Evolutionary conservation across 2,329 filamentous ascomycete genomes (phyloP), one percentile per base, ranked within the genome.

Genomic region (Alternaria incomplexa): DNA sequence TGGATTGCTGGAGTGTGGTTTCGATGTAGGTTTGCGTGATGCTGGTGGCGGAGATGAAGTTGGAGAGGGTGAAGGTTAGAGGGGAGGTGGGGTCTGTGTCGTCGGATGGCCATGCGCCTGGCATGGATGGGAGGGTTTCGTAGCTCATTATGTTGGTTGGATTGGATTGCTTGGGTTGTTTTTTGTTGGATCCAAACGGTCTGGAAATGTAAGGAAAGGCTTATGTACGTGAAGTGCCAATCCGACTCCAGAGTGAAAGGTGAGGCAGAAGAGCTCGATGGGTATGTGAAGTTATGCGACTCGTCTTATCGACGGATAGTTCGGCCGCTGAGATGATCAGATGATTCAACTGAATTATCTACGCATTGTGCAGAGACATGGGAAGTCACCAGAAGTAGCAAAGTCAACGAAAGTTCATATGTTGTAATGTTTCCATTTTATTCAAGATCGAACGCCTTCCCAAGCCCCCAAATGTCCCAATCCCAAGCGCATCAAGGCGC

Each of bases 361-460:
- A 17, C 8, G 36, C 36, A 11, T 10, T 17, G 9, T 40, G 36
- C 36, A 40, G 36, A n/a, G 32, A 40, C 15, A 17, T 10, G 36
- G n/a, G 9, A 17, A 17, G 36, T 7, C 13, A 23, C 48, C 28
- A 51, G 22, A 11, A 3, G 4, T 11, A 9, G 8, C 10, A 56
- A n/a, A 46, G 25, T 15, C 12, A 20, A 20, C 20, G 20, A 20
- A 20, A 20, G 20, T 20, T 32, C 13, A 32, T 15, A 50, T 50
- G 32, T 44, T 56, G 13, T 52, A 36, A 56, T 45, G 28, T 60
- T 60, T 46, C 22, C 44, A 61, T 61, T 61, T 22, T 61, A 61
- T 56, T 11, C 52, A 61, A 57, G 10, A 50, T 26, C 28, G 48
- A 28, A 56, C 52, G 52, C 45, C 58, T 45, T 9, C 32, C 26